Evolutionary conservation across 2,329 filamentous ascomycete species (phyloP).

Genomic region (Cercospora sesami): DNA sequence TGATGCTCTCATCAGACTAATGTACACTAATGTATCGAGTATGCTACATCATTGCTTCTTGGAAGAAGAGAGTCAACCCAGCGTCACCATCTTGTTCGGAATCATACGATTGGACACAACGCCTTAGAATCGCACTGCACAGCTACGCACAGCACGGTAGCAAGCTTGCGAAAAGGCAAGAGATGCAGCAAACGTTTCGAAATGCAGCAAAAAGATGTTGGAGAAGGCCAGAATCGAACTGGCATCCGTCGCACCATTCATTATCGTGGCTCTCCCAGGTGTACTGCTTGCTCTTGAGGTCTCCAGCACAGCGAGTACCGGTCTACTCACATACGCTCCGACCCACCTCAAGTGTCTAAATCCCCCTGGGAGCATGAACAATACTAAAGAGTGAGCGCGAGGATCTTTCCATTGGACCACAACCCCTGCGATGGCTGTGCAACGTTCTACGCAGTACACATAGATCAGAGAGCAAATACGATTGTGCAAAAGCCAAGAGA

Average conservation of each 20-base stretch:
- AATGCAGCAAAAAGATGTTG: constrained; percentile 1
- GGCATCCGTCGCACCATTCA: constrained; percentile 6
- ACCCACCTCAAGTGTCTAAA: not conserved
- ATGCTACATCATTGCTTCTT: not conserved
- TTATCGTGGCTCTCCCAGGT: not conserved
- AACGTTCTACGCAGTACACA: too few relatives aligned
- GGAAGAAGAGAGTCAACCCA: not conserved
- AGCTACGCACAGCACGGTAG: not conserved
- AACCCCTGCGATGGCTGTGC: not conserved
- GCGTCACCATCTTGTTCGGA: not conserved
- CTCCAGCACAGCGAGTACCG: not conserved
- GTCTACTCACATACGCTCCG: not conserved
- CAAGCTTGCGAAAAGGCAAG: not conserved
- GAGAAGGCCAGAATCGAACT: constrained; percentile 11
- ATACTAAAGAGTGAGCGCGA: not conserved
- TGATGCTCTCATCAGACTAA: not conserved
- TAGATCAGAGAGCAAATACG: too few relatives aligned
- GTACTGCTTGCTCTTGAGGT: not conserved
- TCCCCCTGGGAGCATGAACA: not conserved
- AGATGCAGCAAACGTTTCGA: not conserved
- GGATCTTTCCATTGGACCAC: constrained; percentile 11
- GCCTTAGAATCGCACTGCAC: not conserved
- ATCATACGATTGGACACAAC: not conserved
- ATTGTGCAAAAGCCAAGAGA: not conserved
- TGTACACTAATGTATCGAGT: not conserved